Evolutionary conservation across 768 basidiomycete species (phyloP).

Genomic region (Rhodotorula kratochvilovae): DNA sequence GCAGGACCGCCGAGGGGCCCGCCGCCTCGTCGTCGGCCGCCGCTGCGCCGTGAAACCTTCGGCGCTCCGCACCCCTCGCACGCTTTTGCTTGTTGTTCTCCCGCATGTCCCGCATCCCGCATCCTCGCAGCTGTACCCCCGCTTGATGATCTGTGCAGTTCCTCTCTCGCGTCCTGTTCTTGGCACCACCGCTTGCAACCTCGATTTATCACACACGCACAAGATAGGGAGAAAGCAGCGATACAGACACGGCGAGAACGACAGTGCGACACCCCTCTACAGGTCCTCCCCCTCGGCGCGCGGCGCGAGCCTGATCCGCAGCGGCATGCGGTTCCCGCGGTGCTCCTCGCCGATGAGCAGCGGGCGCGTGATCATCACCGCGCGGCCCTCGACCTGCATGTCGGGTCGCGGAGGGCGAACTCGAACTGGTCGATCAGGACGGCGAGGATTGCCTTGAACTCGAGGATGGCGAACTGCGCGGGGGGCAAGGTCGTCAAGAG

Average conservation of each 20-base stretch:
- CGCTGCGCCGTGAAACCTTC: too few relatives aligned
- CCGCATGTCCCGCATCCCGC: too few relatives aligned
- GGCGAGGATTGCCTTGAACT: constrained; percentile 22
- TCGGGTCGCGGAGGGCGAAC: constrained; percentile 14
- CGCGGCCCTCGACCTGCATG: constrained; percentile 22
- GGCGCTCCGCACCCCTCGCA: neutral
- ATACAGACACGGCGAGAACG: neutral
- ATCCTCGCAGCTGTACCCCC: neutral
- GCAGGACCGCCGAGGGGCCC: too few relatives aligned
- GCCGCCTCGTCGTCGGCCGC: too few relatives aligned
- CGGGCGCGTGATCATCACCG: constrained; percentile 30
- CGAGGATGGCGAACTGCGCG: neutral
- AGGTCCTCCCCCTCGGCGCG: neutral
- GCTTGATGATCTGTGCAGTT: neutral
- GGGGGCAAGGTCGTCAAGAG: too few relatives aligned
- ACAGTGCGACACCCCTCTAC: neutral
- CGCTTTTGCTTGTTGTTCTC: neutral
- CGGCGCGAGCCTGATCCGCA: constrained; percentile 23
- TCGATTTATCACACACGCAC: neutral
- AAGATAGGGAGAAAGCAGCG: neutral
- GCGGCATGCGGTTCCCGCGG: constrained; percentile 24
- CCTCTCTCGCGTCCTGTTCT: neutral
- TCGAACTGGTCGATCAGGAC: constrained; percentile 33
- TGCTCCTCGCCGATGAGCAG: constrained; percentile 28
- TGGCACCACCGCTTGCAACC: neutral